Percentiles rank a stretch among this genome's conserved stretches.
Evolutionary conservation across 495 filamentous ascomycete species (phyloP).

Genomic region (Aspergillus funiculosus): DNA sequence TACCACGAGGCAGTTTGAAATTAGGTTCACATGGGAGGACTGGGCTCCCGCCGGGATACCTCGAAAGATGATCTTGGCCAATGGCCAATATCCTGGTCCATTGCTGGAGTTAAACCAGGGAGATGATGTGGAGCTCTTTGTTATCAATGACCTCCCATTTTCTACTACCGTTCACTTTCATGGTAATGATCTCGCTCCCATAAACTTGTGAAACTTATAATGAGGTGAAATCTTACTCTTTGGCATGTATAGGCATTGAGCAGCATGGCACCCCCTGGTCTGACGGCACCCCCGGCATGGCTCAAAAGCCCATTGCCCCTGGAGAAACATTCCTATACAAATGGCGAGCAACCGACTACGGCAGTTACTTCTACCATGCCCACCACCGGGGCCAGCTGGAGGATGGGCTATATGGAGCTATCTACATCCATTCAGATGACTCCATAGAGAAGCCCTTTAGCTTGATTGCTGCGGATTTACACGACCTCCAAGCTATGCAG

Average conservation of each 20-base stretch:
- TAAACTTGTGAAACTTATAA: background rate
- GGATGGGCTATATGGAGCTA: conserved; percentile 41
- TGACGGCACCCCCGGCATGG: conserved; percentile 50
- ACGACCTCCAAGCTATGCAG: conserved; percentile 39
- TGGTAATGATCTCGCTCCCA: conserved; percentile 24
- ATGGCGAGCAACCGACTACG: conserved; percentile 46
- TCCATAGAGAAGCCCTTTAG: conserved; percentile 34
- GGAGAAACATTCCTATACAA: conserved; percentile 42
- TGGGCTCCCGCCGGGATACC: conserved; percentile 14
- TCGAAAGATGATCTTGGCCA: conserved; percentile 47
- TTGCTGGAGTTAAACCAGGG: conserved; percentile 49
- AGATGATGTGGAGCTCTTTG: conserved; percentile 51
- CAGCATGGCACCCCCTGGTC: conserved; percentile 38
- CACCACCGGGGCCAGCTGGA: conserved; percentile 43
- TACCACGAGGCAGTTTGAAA: conserved; percentile 15
- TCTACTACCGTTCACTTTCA: conserved; percentile 47
- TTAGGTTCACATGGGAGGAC: conserved; percentile 18
- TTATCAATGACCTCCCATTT: conserved; percentile 48
- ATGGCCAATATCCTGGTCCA: conserved; percentile 53
- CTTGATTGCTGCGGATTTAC: conserved; percentile 35
- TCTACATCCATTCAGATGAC: conserved; percentile 18
- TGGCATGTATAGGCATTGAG: conserved; percentile 7
- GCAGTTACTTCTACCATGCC: conserved; percentile 51
- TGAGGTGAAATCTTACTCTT: background rate
- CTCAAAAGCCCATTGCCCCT: conserved; percentile 41